These are phyloP conservation scores for Adansonia madagascariensis DNA, from an alignment of 441 rosid species.

Conservation along the genomic window DNA sequence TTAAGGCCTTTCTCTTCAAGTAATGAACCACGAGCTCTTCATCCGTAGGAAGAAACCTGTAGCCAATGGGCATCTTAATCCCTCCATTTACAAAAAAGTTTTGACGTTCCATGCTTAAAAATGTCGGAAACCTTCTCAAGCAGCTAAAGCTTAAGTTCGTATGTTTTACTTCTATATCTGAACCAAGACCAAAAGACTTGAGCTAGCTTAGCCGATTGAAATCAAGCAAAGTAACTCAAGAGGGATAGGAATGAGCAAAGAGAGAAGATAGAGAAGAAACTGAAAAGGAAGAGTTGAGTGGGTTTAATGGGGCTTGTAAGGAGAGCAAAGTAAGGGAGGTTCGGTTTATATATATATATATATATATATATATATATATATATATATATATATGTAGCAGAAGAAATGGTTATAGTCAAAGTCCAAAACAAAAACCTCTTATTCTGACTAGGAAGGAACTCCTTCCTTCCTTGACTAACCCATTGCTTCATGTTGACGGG, in stretches of 20 bases:
- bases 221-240: conserved; percentile 23
- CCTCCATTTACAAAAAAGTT: conserved; percentile 41
- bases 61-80: conserved; percentile 51
- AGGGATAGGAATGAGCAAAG: not conserved
- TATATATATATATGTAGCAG: too few relatives aligned
- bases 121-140: not conserved
- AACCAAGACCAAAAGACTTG: conserved; percentile 18
- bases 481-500: conserved; percentile 31
- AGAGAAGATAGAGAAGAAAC: conserved; percentile 8
- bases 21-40: conserved; percentile 57
- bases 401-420: not conserved
- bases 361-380: too few relatives aligned
- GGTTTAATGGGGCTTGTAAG: not conserved
- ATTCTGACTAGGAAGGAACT: not conserved
- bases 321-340: too few relatives aligned
- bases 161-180: not conserved
- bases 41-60: conserved; percentile 54
- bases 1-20: conserved; percentile 45
- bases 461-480: conserved; percentile 27
- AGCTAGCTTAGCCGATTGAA: conserved; percentile 27
- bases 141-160: conserved; percentile 1
- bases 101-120: conserved; percentile 23
- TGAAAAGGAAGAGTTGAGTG: conserved; percentile 18
- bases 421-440: not conserved
- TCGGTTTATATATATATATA: too few relatives aligned